phyloP scores from a whole-genome alignment of 768 basidiomycete species.

The Austroboletus eburneus region DNA sequence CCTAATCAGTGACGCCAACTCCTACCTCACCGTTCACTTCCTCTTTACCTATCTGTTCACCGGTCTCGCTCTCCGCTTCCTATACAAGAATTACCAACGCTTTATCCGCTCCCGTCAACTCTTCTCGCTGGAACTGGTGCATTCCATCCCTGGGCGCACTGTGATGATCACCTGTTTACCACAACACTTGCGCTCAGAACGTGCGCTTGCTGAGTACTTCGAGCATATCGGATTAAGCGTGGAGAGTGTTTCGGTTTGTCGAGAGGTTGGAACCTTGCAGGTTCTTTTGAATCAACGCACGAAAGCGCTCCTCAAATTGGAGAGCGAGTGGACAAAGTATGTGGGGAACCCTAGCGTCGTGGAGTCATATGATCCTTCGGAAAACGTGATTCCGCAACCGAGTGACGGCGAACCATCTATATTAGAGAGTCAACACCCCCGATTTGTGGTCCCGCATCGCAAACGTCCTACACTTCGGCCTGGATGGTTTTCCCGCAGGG shows the following conservation, averaged over 20 bases:
- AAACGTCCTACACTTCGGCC: constrained; percentile 73
- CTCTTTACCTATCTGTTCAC: constrained; percentile 95
- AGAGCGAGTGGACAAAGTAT: constrained; percentile 83
- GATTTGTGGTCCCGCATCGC: constrained; percentile 71
- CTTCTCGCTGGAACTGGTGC: constrained; percentile 91
- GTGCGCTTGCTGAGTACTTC: constrained; percentile 87
- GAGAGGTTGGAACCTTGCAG: constrained; percentile 75
- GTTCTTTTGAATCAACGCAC: constrained; percentile 76
- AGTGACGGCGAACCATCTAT: constrained; percentile 49
- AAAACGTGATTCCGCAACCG: constrained; percentile 45
- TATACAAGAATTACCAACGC: constrained; percentile 83
- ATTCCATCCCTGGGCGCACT: constrained; percentile 91
- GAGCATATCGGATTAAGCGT: constrained; percentile 84
- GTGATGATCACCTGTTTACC: constrained; percentile 87
- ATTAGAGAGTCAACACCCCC: constrained; percentile 48
- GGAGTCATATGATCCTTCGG: constrained; percentile 72
- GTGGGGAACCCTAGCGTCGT: constrained; percentile 92
- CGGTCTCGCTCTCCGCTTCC: constrained; percentile 75
- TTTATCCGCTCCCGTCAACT: constrained; percentile 90
- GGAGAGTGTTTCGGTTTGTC: constrained; percentile 86
- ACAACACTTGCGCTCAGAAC: constrained; percentile 77
- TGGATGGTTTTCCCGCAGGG: constrained; percentile 67
- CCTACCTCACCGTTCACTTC: constrained; percentile 84
- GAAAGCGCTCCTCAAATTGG: constrained; percentile 71
- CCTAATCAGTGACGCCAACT: constrained; percentile 84